Base-by-base conservation (phyloP, 208 protist genomes). In the Strigomonas culicis region DNA sequence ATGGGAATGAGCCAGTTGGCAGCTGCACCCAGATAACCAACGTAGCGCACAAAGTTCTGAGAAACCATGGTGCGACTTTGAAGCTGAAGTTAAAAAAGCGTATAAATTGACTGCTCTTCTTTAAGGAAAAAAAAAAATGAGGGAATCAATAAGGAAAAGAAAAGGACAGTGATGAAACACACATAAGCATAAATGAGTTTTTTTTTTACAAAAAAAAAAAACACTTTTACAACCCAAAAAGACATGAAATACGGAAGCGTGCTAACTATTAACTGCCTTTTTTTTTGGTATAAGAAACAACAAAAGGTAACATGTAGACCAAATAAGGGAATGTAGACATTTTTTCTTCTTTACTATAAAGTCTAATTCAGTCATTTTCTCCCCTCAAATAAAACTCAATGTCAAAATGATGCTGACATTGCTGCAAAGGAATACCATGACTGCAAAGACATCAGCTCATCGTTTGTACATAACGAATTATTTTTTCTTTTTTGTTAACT, bases 1-100 rank as follows among this genome's bases (percentile, higher is more conserved):
- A 96, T 90, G 0, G 90, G 90, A 63, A 96, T 93, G 21, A 94
- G 75, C 90, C 90, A 96, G 68, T 94, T 96, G 15, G 87, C 90
- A 6, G 84, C 79, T 3, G 90, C 90, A 43, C 90, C 90, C 11
- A 78, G 32, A 63, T 96, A 94, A 10, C 90, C 90, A 25, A 96
- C 56, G 50, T 72, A 68, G 46, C 90, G 86, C 17, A 96, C 87
- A 31, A 77, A 50, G 21, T 59, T 79, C 60, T 79, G 74, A 49
- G 83, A 92, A 2, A 92, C 80, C 88, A 95, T 95, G 47, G 31
- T 53, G 4, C 49, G 34, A 4, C n/a, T 22, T 10, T 1, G 25
- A 4, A 10, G 31, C 7, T 25, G 0, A 61, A 52, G 56, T 63
- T 41, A 11, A 17, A 30, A n/a, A n/a, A n/a, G n/a, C n/a, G n/a